phyloP scores from a whole-genome alignment of 2,329 filamentous ascomycete genomes.

The Aspergillus fumigatus region DNA sequence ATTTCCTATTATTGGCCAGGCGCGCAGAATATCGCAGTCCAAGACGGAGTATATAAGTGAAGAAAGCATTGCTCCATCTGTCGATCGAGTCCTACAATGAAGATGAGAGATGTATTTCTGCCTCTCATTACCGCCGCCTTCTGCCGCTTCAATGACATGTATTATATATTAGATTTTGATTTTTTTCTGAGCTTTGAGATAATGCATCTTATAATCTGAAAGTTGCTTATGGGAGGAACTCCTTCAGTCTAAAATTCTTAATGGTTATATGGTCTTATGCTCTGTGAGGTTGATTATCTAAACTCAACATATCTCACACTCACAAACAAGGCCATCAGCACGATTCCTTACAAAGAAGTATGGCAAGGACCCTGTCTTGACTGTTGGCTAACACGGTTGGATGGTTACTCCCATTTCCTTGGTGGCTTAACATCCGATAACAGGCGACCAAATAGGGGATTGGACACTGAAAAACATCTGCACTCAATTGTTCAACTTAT shows the following conservation, averaged over 20 bases:
- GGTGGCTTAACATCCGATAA: no score
- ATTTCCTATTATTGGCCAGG: background rate
- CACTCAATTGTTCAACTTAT: no score
- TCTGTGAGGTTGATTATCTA: background rate
- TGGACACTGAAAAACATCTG: no score
- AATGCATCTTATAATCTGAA: background rate
- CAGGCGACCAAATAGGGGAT: no score
- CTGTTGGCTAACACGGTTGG: no score
- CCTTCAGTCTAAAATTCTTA: background rate
- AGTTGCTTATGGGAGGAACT: background rate
- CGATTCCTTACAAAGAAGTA: no score
- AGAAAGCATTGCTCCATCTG: background rate
- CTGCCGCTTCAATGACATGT: conserved; percentile 5
- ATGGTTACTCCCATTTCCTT: no score
- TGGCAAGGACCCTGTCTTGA: no score
- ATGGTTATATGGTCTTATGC: background rate
- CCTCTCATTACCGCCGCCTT: conserved; percentile 4
- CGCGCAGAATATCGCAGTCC: background rate
- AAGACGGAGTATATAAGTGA: background rate
- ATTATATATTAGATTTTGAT: background rate
- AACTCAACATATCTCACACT: background rate
- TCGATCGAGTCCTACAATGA: background rate
- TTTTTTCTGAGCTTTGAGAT: no score
- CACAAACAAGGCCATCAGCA: background rate
- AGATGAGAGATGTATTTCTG: conserved; percentile 4